Evolutionary conservation across 345 rosid species (phyloP), one percentile per base, ranked within the genome.

Genomic region (Pseudoturritis turrita): DNA sequence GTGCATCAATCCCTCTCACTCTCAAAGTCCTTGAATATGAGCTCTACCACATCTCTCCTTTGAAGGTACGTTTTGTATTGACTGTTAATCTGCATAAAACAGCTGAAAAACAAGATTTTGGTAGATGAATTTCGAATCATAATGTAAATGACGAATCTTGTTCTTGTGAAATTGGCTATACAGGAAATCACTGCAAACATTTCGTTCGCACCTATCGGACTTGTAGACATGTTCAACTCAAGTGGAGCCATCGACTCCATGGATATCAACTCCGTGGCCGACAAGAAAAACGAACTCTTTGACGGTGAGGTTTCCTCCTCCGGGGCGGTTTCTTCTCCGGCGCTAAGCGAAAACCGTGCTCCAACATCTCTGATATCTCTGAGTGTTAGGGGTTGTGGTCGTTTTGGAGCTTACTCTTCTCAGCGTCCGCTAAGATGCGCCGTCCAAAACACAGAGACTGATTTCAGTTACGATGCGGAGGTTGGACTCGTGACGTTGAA

Each of bases 21-120:
- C 86, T 95, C 36, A 66, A 87, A 77, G 91, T 82, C 62, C 92
- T 95, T 0, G 96, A 95, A 68, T 95, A 95, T 18, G 96, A 95
- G 73, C 82, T 95, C 40, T 95, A 84, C 90, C 96, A 91, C 73
- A 68, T 95, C 77, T 88, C 86, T 74, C 98, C 97, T 0, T 56
- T 94, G 36, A 79, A 88, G 88, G 98, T 88, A 43, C 65, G 10
- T 36, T 37, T n/a, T 0, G 21, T 15, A 7, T n/a, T n/a, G 17
- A 37, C 37, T 10, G 25, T 14, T 26, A 3, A 46, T 46, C 25
- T 46, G 12, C 26, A 46, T 49, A 12, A 49, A 49, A 18, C 5
- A 45, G 23, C 51, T 47, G 25, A 47, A 47, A 9, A 45, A 17
- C 11, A 45, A 17, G 22, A 1, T 47, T 49, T 0, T 5, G n/a